These are phyloP conservation scores for Beta lomatogona DNA, from an alignment of 179 eudicot genomes.

Conservation along the genomic window DNA sequence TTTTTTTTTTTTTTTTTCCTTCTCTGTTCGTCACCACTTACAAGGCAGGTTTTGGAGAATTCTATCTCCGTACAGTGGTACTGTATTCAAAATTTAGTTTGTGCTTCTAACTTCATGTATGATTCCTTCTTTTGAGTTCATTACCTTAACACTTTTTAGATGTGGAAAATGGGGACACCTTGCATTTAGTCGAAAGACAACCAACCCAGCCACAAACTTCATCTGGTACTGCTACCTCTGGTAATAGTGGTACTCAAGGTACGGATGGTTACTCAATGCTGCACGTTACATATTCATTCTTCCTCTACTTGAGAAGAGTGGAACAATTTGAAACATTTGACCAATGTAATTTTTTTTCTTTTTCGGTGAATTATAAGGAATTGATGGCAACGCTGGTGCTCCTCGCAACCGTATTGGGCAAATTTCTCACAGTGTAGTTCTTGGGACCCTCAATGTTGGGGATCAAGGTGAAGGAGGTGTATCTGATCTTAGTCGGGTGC, in stretches of 20 bases:
- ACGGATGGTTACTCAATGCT: constrained; percentile 7
- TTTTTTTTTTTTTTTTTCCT: neutral
- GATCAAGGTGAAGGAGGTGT: constrained; percentile 77
- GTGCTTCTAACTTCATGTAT: constrained; percentile 14
- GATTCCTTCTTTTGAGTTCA: constrained; percentile 10
- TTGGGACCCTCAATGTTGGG: constrained; percentile 80
- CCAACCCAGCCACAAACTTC: constrained; percentile 64
- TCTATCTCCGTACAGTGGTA: neutral
- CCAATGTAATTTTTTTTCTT: neutral
- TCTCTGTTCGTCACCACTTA: neutral
- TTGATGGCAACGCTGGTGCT: constrained; percentile 53
- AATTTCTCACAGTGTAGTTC: constrained; percentile 81
- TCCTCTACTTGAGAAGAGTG: neutral
- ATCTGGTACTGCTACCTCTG: constrained; percentile 54
- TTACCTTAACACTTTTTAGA: constrained; percentile 63
- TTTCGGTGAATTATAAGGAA: constrained; percentile 44
- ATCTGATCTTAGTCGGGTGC: constrained; percentile 78
- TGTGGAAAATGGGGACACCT: constrained; percentile 86
- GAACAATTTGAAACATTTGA: constrained; percentile 3
- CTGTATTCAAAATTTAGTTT: neutral
- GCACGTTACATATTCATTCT: neutral
- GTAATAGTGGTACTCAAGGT: constrained; percentile 56
- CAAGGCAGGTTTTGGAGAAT: neutral
- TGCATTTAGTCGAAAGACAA: constrained; percentile 91
- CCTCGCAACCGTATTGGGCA: constrained; percentile 74